A percentile compares a stretch with the other conserved stretches of the same genome.
Evolutionary conservation across 2,329 filamentous ascomycete species (phyloP).

Genomic region (Thelonectria discophora): DNA sequence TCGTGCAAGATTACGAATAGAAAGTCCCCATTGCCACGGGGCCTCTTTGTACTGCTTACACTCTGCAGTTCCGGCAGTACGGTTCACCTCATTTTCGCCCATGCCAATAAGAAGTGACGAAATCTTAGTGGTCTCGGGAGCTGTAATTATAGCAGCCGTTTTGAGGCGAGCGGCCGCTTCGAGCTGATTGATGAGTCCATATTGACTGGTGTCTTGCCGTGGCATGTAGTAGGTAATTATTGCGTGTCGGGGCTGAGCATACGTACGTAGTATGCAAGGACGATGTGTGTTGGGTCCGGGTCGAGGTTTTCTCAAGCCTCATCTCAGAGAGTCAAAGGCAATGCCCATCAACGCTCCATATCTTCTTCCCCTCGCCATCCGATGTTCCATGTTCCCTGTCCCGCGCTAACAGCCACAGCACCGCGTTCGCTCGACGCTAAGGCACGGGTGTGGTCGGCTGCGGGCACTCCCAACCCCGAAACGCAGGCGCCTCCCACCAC

Average conservation of each 20-base stretch:
- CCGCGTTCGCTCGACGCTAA: conserved; percentile 34
- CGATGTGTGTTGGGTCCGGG: background rate
- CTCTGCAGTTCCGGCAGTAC: too few species aligned
- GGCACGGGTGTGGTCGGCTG: conserved; percentile 35
- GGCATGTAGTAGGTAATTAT: background rate
- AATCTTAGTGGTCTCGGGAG: too few species aligned
- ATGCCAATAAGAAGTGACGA: background rate
- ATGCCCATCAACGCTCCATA: conserved; percentile 9
- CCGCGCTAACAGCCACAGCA: conserved; percentile 30
- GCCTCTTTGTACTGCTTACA: too few species aligned
- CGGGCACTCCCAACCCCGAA: conserved; percentile 40
- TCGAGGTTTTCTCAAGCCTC: conserved; percentile 3
- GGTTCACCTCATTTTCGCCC: too few species aligned
- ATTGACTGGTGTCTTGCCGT: too few species aligned
- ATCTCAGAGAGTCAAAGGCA: too few species aligned
- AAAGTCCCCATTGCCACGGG: too few species aligned
- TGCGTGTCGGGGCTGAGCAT: background rate
- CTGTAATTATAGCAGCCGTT: too few species aligned
- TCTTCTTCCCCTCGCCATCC: conserved; percentile 25
- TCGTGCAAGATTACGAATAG: too few species aligned
- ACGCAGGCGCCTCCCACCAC: conserved; percentile 35
- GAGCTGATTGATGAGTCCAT: too few species aligned
- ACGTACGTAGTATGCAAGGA: too few species aligned
- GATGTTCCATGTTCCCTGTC: conserved; percentile 39
- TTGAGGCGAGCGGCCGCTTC: too few species aligned